Conservation (phyloP, 169 alveolate genomes). For the Amoebophrya sp. region DNA sequence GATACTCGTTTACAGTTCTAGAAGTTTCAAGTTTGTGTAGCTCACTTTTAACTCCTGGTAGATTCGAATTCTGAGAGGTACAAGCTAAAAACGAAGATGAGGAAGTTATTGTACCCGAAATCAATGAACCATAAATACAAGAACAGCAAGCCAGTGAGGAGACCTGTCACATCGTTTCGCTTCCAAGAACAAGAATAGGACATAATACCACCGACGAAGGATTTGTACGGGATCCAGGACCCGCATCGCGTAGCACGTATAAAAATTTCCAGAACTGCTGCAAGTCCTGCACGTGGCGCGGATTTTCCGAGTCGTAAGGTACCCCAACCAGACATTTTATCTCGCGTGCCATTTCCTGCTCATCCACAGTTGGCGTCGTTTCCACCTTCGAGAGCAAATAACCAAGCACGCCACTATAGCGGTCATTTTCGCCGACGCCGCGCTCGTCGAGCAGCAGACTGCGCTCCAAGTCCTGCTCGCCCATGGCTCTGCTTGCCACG, state of each 20-base stretch:
- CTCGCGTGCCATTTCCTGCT: constrained; percentile 10
- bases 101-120: neutral
- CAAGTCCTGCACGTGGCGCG: neutral
- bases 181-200: no score
- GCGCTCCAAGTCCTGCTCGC: neutral
- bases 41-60: no score
- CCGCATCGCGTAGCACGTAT: neutral
- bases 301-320: neutral
- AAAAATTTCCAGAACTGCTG: neutral
- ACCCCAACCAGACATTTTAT: neutral
- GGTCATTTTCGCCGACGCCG: neutral
- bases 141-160: no score
- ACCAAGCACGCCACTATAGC: neutral
- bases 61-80: no score
- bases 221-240: no score
- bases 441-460: neutral
- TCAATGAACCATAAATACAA: no score
- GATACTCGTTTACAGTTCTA: no score
- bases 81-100: no score
- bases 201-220: no score
- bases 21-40: no score
- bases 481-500: no score
- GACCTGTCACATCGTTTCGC: no score
- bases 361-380: neutral
- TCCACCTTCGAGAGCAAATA: neutral